Percentiles rank a stretch among this genome's conserved stretches.
Conservation (phyloP, 495 filamentous ascomycete species). For the Durotheca rogersii region DNA sequence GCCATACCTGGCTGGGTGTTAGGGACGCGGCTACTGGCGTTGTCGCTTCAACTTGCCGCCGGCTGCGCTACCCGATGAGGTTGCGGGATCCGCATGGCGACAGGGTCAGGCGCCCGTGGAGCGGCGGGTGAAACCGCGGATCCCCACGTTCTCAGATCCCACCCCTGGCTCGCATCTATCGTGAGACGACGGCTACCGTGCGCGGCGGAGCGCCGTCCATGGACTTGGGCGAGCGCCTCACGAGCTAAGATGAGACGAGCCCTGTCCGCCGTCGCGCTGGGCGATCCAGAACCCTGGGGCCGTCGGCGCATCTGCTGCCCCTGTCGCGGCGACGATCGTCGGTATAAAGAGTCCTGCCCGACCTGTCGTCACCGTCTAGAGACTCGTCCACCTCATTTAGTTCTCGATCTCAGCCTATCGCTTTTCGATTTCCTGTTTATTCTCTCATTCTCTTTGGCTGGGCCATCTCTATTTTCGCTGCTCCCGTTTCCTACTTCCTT, state of each 20-base stretch:
- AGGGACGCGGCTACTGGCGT: no score
- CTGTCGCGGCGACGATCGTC: not conserved
- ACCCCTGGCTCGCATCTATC: not conserved
- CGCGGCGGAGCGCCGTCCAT: no score
- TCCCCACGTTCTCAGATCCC: no score
- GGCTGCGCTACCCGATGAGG: no score
- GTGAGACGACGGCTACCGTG: not conserved
- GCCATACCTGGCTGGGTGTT: no score
- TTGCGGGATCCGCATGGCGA: no score
- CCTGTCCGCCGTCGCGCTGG: no score
- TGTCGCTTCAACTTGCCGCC: no score
- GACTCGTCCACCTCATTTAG: not conserved
- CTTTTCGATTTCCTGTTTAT: not conserved
- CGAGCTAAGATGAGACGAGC: not conserved
- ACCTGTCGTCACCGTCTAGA: no score
- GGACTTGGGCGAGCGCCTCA: not conserved
- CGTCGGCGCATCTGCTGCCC: not conserved
- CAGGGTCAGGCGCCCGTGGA: no score
- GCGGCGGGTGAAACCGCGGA: no score
- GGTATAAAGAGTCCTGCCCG: not conserved
- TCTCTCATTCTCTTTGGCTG: constrained; percentile 1
- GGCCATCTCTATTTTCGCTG: not conserved
- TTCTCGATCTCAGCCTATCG: no score
- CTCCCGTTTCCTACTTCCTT: not conserved
- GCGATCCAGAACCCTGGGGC: not conserved